phyloP scores from a whole-genome alignment of 345 rosid genomes.

The Murraya koenigii region DNA sequence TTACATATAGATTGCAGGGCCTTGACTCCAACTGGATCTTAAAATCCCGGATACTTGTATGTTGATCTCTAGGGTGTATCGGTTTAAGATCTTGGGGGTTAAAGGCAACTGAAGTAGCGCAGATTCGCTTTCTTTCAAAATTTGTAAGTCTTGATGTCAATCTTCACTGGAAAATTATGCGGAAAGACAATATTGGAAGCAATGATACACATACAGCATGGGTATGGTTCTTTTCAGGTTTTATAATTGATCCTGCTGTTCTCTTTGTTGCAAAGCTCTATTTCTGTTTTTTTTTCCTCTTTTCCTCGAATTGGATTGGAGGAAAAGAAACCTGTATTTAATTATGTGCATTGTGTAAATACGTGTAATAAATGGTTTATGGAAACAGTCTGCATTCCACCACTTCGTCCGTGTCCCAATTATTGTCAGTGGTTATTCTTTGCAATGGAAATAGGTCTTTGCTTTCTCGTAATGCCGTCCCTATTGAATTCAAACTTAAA shows the following conservation, averaged over 20 bases:
- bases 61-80: neutral
- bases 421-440: no score
- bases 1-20: constrained; percentile 12
- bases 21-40: constrained; percentile 10
- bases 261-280: neutral
- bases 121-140: neutral
- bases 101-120: neutral
- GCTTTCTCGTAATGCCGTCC: neutral
- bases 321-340: no score
- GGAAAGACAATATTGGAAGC: neutral
- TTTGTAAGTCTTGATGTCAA: neutral
- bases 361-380: neutral
- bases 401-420: neutral
- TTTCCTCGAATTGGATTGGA: neutral
- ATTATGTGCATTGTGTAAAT: no score
- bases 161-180: neutral
- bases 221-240: neutral
- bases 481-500: neutral
- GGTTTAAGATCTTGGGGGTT: neutral
- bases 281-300: no score
- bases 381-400: neutral
- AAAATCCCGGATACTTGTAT: neutral
- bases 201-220: neutral
- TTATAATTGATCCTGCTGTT: neutral
- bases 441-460: neutral